phyloP scores from a whole-genome alignment of 768 basidiomycete species.

The Tulasnella sp. region DNA sequence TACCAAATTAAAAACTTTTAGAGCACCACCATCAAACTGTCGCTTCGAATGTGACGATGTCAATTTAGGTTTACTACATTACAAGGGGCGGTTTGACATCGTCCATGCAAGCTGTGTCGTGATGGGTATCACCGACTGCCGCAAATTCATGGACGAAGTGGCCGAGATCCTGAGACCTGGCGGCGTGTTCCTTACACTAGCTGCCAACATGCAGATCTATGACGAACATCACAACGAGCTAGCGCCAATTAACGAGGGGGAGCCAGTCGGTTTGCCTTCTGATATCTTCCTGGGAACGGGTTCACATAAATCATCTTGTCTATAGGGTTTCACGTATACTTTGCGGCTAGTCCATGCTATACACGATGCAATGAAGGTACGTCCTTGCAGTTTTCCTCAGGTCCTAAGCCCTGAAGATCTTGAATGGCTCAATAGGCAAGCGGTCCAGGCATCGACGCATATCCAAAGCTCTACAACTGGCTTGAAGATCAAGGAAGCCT shows the following conservation, averaged over 20 bases:
- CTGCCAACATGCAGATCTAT: not conserved
- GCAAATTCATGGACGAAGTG: not conserved
- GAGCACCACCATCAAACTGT: constrained; percentile 19
- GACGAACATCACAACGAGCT: constrained; percentile 1
- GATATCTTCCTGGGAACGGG: not conserved
- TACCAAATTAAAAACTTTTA: not conserved
- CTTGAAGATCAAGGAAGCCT: not conserved
- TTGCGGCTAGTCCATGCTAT: not conserved
- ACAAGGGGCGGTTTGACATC: constrained; percentile 6
- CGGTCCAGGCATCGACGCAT: not conserved
- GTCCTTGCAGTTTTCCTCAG: not conserved
- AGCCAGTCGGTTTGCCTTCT: not conserved
- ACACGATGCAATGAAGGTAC: not conserved
- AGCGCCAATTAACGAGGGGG: not conserved
- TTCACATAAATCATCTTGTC: not conserved
- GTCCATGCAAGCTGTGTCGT: not conserved
- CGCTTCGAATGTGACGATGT: constrained; percentile 24
- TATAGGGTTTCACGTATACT: constrained; percentile 3
- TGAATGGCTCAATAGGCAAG: not conserved
- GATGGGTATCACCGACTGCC: not conserved
- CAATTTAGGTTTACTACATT: constrained; percentile 21
- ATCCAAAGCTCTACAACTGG: not conserved
- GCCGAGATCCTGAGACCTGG: constrained; percentile 1
- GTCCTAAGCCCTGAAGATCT: not conserved
- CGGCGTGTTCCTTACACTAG: constrained; percentile 19